Base-by-base conservation (phyloP, 129 eudicot genomes). In the Tanacetum coccineum region DNA sequence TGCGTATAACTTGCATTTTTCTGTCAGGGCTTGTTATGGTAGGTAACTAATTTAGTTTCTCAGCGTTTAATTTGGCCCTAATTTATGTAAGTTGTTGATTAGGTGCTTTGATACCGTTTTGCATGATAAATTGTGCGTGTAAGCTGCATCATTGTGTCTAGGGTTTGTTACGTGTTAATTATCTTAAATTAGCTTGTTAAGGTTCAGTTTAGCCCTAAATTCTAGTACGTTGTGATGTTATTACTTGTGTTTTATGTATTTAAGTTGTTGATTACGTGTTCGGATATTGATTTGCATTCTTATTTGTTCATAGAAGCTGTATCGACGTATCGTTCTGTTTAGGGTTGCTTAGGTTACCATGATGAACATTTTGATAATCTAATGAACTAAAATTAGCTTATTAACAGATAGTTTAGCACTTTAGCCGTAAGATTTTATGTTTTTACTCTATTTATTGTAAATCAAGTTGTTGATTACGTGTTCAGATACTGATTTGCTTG, bases 381-480 rank as follows among this genome's bases (percentile, higher is more conserved):
- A 32, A 32, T 48, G 8, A 71, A 71, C 76, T 71, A 60, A 61
- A 71, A 61, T 71, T 15, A 49, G 25, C 76, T 61, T 6, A 13
- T 12, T n/a, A 50, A 30, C 25, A 14, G 50, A 13, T 22, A 62
- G 51, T n/a, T n/a, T n/a, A n/a, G n/a, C n/a, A n/a, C n/a, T 62
- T 71, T 61, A 8, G 52, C 61, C 53, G 30, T 51, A 62, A 71
- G 39, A 32, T 32, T 32, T 32, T 32, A 71, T 71, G 44, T 50
- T n/a, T n/a, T 14, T 7, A 61, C 62, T 62, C 56, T 68, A 60
- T 49, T 19, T 60, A 48, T 4, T 19, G 62, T 49, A 62, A 32
- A 32, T 50, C 30, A 62, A 71, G 53, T 49, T 50, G 20, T 61
- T 42, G 44, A 18, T 61, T 71, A 18, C 52, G 49, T 71, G 53